These are phyloP conservation scores for Linnemannia elongata DNA, from an alignment of 192 early-diverging fungal species.

Conservation along the genomic window DNA sequence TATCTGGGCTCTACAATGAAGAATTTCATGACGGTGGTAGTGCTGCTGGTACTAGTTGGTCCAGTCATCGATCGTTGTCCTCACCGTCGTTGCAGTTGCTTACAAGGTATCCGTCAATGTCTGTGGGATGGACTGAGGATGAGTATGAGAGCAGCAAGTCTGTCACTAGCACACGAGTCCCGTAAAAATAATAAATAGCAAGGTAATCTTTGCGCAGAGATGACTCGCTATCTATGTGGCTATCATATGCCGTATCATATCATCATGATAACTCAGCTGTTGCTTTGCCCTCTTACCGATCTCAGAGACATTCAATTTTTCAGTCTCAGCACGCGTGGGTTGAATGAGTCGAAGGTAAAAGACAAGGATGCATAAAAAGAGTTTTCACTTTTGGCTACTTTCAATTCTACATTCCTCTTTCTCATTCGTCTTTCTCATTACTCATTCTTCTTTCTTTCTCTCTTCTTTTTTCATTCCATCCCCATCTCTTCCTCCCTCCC, in stretches of 20 bases:
- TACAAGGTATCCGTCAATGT: constrained; percentile 2
- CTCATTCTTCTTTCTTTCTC: not conserved
- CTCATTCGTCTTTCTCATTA: not conserved
- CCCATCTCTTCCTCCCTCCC: not conserved
- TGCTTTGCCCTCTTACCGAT: not conserved
- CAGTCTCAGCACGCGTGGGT: constrained; percentile 2
- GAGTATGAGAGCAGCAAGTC: constrained; percentile 28
- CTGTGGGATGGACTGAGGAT: constrained; percentile 41
- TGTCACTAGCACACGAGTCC: constrained; percentile 38
- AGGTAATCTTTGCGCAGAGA: not conserved
- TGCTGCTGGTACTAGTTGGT: not conserved
- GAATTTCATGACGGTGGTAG: not conserved
- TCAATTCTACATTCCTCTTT: not conserved
- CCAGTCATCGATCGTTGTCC: not conserved
- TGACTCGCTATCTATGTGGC: not conserved
- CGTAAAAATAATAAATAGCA: not conserved
- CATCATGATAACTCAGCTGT: not conserved
- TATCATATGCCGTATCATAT: not conserved
- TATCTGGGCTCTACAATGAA: constrained; percentile 37
- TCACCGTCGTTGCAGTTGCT: constrained; percentile 10
- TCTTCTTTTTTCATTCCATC: not conserved
- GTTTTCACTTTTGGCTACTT: not conserved
- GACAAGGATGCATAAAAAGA: not conserved
- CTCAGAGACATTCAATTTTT: not conserved
- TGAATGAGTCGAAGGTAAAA: not conserved